These are phyloP conservation scores for Cardiospermum halicacabum DNA, from an alignment of 345 rosid species.

Conservation along the genomic window DNA sequence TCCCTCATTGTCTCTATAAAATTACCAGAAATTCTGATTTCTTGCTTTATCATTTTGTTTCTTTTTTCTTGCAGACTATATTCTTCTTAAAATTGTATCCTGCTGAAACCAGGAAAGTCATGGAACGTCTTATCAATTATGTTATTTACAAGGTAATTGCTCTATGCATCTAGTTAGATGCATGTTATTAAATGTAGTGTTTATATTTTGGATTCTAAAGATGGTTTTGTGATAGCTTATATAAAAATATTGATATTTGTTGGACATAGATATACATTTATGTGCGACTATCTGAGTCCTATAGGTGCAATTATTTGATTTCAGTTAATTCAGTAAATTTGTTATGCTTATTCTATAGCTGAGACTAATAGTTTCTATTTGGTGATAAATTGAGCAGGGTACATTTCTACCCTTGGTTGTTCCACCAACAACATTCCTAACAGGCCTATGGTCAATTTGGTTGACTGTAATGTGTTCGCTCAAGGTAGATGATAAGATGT, in stretches of 20 bases:
- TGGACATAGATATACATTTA: neutral
- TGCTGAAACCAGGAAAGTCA: conserved; percentile 72
- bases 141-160: conserved; percentile 83
- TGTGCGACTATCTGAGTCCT: neutral
- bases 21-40: neutral
- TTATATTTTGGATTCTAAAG: neutral
- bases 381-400: conserved; percentile 49
- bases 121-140: conserved; percentile 90
- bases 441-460: conserved; percentile 88
- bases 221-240: too few species aligned
- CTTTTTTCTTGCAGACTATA: conserved; percentile 55
- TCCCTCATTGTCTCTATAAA: neutral
- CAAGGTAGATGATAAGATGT: conserved; percentile 45
- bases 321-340: conserved; percentile 3
- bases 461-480: conserved; percentile 75
- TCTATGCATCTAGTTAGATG: conserved; percentile 7
- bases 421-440: conserved; percentile 80
- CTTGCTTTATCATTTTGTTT: conserved; percentile 8
- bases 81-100: conserved; percentile 78
- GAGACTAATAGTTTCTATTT: conserved; percentile 3
- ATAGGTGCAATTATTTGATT: neutral
- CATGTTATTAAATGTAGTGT: neutral
- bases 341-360: neutral
- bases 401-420: conserved; percentile 82
- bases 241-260: too few species aligned